phyloP scores from a whole-genome alignment of 176 grass and related monocot genomes.

The Bolboschoenus planiculmis region DNA sequence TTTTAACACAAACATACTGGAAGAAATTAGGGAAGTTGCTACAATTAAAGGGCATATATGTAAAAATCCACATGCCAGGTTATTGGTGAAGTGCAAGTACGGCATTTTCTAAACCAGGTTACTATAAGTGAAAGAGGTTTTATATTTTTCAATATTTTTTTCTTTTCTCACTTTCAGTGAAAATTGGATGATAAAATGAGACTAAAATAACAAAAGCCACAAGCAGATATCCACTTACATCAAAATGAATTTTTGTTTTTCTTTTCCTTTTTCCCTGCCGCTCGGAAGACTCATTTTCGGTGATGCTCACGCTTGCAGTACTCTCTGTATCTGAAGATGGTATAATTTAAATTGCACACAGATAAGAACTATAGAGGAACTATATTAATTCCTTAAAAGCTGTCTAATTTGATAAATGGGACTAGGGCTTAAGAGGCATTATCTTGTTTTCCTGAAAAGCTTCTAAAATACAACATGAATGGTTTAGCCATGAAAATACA shows the following conservation, averaged over 20 bases:
- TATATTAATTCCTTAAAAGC: constrained; percentile 1
- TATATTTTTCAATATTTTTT: not conserved
- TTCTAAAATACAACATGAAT: not conserved
- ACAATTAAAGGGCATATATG: not conserved
- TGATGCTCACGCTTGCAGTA: not conserved
- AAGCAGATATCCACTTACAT: constrained; percentile 28
- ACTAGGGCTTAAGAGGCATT: not conserved
- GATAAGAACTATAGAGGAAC: not conserved
- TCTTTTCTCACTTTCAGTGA: not conserved
- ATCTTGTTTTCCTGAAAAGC: not conserved
- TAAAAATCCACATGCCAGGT: not conserved
- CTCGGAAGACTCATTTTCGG: not conserved
- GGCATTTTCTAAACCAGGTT: not conserved
- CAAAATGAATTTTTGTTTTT: constrained; percentile 42
- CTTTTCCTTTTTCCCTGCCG: constrained; percentile 32
- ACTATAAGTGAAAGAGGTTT: not conserved
- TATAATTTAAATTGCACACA: not conserved
- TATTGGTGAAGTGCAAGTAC: not conserved
- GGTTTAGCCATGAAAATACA: not conserved
- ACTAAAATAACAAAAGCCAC: not conserved
- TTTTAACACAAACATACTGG: not conserved
- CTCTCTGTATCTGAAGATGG: constrained; percentile 24
- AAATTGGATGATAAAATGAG: not conserved
- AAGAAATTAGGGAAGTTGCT: not conserved
- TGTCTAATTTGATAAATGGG: not conserved